These are phyloP conservation scores for Barnettozyma sucrosica DNA, from an alignment of 805 yeast species.

Conservation along the genomic window DNA sequence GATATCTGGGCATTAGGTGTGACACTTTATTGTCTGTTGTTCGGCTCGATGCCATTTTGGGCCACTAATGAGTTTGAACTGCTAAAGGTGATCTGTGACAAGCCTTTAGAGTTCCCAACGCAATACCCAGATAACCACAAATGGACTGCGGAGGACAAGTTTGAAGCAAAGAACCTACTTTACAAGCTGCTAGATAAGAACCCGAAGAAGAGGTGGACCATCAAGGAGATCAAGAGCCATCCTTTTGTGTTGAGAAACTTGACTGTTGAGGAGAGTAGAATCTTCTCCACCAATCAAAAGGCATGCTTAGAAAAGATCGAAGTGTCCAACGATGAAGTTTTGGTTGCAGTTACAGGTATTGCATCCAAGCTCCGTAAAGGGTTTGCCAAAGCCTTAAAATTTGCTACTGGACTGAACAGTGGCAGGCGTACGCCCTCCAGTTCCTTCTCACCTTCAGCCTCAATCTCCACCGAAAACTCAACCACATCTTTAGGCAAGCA, in stretches of 20 bases:
- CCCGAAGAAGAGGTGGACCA: constrained; percentile 61
- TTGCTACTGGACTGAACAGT: constrained; percentile 17
- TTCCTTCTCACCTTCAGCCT: neutral
- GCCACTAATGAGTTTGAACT: constrained; percentile 83
- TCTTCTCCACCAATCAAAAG: constrained; percentile 23
- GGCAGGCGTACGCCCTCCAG: neutral
- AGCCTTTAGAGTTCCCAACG: constrained; percentile 53
- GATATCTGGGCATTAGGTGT: constrained; percentile 99
- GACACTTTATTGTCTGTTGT: constrained; percentile 79
- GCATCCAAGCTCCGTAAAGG: constrained; percentile 50
- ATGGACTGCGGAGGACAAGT: constrained; percentile 35
- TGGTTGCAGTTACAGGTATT: constrained; percentile 77
- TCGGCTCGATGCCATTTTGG: constrained; percentile 85
- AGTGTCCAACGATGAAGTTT: constrained; percentile 62
- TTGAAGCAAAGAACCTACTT: constrained; percentile 50
- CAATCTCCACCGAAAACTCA: neutral
- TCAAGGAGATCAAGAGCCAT: constrained; percentile 68
- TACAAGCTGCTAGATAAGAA: constrained; percentile 59
- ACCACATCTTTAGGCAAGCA: neutral
- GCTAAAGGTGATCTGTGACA: constrained; percentile 72
- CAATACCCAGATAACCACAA: constrained; percentile 38
- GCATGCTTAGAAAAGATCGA: constrained; percentile 36
- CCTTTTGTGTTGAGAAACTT: constrained; percentile 55
- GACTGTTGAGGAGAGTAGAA: constrained; percentile 21
- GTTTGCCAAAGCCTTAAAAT: constrained; percentile 24